phyloP scores from a whole-genome alignment of 768 basidiomycete genomes.

The Kwoniella sp. region DNA sequence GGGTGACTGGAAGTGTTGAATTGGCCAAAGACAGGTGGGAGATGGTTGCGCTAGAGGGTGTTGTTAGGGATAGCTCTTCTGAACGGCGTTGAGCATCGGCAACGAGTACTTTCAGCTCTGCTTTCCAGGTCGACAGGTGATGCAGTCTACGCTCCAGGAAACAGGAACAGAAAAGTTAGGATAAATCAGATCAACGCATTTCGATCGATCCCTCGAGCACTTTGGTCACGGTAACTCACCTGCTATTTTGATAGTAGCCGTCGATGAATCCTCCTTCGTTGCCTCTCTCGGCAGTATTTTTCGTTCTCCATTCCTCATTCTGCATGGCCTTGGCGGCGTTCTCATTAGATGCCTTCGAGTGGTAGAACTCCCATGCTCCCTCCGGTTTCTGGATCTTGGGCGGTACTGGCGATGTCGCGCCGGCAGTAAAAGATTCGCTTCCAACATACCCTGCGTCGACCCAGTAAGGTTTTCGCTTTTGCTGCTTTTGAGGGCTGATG shows the following conservation, averaged over 20 bases:
- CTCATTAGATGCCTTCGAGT: slow-evolving; percentile 68
- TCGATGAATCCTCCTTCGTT: slow-evolving; percentile 80
- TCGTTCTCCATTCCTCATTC: slow-evolving; percentile 78
- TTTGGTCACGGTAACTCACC: slow-evolving; percentile 49
- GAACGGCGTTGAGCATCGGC: slow-evolving; percentile 71
- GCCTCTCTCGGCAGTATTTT: slow-evolving; percentile 72
- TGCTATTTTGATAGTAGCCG: slow-evolving; percentile 67
- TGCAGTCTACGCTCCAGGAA: slow-evolving; percentile 84
- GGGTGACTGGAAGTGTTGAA: slow-evolving; percentile 37
- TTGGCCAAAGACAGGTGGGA: slow-evolving; percentile 40
- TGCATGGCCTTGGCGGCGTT: slow-evolving; percentile 78
- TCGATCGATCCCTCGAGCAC: no score
- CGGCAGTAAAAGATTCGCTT: not conserved
- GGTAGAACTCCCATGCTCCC: slow-evolving; percentile 65
- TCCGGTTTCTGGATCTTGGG: slow-evolving; percentile 43
- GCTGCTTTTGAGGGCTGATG: slow-evolving; percentile 26
- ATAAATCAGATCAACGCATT: no score
- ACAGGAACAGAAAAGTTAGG: no score
- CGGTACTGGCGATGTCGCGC: slow-evolving; percentile 11
- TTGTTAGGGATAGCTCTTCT: slow-evolving; percentile 41
- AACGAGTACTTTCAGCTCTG: slow-evolving; percentile 78
- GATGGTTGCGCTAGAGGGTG: slow-evolving; percentile 27
- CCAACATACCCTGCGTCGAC: not conserved
- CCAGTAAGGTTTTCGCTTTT: not conserved
- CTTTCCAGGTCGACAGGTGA: slow-evolving; percentile 87